Evolutionary conservation across 768 basidiomycete species (phyloP).

Genomic region (Gloeostereum incarnatum): DNA sequence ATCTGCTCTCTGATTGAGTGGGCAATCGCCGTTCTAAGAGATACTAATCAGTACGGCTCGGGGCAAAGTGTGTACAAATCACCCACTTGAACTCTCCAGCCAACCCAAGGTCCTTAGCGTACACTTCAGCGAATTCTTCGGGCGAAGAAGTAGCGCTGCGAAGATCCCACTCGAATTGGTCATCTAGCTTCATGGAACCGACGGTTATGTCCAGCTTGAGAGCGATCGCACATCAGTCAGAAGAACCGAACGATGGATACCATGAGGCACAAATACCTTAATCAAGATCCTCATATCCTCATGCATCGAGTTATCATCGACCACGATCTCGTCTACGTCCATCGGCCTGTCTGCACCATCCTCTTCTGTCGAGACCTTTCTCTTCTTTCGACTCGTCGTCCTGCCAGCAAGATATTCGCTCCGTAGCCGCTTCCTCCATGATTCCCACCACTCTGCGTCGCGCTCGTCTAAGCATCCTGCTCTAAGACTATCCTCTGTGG

Average conservation of each 20-base stretch:
- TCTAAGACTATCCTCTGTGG: constrained; percentile 13
- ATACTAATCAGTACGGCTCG: constrained; percentile 1
- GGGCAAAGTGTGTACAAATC: not conserved
- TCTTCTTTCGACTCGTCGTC: constrained; percentile 27
- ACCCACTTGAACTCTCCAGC: constrained; percentile 88
- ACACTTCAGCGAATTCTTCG: constrained; percentile 87
- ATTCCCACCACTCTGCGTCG: constrained; percentile 57
- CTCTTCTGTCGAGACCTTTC: constrained; percentile 22
- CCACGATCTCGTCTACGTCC: constrained; percentile 49
- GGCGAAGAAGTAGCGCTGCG: constrained; percentile 73
- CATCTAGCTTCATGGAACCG: constrained; percentile 86
- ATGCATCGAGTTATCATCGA: constrained; percentile 54
- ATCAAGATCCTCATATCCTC: constrained; percentile 92
- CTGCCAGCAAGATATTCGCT: constrained; percentile 20
- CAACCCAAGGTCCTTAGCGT: constrained; percentile 80
- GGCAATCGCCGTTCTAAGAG: constrained; percentile 81
- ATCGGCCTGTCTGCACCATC: constrained; percentile 32
- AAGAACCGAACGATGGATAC: not conserved
- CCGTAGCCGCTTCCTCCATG: constrained; percentile 53
- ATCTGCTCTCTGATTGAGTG: constrained; percentile 96
- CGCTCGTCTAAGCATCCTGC: constrained; percentile 41
- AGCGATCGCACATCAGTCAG: constrained; percentile 3
- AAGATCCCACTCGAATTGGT: constrained; percentile 98
- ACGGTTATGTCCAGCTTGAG: constrained; percentile 88
- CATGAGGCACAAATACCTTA: constrained; percentile 50